Evolutionary conservation across 2,329 filamentous ascomycete genomes (phyloP).

Genomic region (Periconia macrospinosa): DNA sequence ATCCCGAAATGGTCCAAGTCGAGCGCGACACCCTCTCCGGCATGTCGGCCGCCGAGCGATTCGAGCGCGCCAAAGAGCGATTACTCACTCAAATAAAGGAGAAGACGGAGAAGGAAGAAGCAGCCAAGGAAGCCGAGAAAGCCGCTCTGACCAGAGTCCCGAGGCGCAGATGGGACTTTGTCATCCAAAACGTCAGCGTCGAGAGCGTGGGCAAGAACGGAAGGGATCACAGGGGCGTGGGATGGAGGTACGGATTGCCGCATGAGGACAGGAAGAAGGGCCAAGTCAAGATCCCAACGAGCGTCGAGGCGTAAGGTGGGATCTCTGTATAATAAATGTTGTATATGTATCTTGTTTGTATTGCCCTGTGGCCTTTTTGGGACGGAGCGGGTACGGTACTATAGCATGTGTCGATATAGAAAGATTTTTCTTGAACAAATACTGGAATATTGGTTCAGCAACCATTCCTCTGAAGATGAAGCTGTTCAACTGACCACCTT

Average conservation of each 20-base stretch:
- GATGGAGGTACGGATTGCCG: slow-evolving; percentile 64
- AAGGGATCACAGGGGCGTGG: slow-evolving; percentile 56
- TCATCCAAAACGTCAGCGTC: slow-evolving; percentile 60
- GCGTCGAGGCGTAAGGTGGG: slow-evolving; percentile 49
- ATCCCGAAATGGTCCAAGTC: slow-evolving; percentile 59
- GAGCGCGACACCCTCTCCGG: slow-evolving; percentile 42
- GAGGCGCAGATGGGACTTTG: slow-evolving; percentile 61
- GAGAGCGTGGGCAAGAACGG: slow-evolving; percentile 60
- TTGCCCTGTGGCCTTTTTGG: slow-evolving; percentile 18
- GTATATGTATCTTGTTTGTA: not conserved
- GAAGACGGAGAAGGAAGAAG: slow-evolving; percentile 43
- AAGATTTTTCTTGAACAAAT: too few species aligned
- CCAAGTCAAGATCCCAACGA: slow-evolving; percentile 64
- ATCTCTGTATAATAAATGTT: slow-evolving; percentile 19
- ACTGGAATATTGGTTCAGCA: too few species aligned
- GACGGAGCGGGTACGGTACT: slow-evolving; percentile 11
- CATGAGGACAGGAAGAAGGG: slow-evolving; percentile 65
- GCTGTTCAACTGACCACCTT: too few species aligned
- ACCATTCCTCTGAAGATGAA: too few species aligned
- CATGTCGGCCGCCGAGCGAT: slow-evolving; percentile 37
- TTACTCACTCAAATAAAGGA: slow-evolving; percentile 35
- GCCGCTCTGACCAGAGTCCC: slow-evolving; percentile 49
- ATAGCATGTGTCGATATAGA: slow-evolving; percentile 4
- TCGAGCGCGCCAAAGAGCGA: slow-evolving; percentile 32
- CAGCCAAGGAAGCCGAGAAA: slow-evolving; percentile 48